Evolutionary conservation across 371 early-diverging fungal species (phyloP).

Genomic region (Mucor saturninus): DNA sequence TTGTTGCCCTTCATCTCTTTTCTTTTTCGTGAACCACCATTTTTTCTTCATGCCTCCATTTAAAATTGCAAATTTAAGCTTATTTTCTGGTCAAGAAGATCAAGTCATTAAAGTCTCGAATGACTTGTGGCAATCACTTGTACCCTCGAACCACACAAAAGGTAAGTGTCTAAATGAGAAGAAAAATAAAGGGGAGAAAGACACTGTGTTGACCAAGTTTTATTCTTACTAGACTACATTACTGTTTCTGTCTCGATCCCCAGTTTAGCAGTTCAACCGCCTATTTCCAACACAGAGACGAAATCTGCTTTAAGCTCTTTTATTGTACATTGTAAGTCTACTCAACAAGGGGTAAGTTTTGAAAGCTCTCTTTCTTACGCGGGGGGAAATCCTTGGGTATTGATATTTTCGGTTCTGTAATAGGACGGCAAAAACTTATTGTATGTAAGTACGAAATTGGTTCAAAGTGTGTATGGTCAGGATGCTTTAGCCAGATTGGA

Average conservation of each 20-base stretch:
- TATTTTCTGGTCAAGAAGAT: slow-evolving; percentile 15
- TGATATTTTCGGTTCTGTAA: background rate
- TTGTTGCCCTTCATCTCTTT: background rate
- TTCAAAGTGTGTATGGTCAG: slow-evolving; percentile 41
- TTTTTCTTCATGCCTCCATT: slow-evolving; percentile 12
- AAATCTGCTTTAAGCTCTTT: slow-evolving; percentile 11
- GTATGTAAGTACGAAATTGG: slow-evolving; percentile 29
- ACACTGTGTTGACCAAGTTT: background rate
- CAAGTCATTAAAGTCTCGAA: slow-evolving; percentile 28
- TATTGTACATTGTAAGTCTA: slow-evolving; percentile 21
- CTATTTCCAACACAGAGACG: background rate
- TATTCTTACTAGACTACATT: slow-evolving; percentile 14
- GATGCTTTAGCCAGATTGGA: slow-evolving; percentile 41
- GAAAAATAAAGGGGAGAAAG: background rate
- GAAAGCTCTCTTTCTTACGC: background rate
- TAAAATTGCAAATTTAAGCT: slow-evolving; percentile 8
- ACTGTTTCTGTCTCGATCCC: slow-evolving; percentile 26
- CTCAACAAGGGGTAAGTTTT: slow-evolving; percentile 22
- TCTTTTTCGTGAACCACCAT: background rate
- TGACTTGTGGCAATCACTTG: slow-evolving; percentile 22
- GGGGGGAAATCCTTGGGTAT: background rate
- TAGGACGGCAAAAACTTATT: slow-evolving; percentile 18
- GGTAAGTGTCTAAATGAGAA: slow-evolving; percentile 7
- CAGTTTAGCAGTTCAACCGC: slow-evolving; percentile 5
- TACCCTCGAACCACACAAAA: slow-evolving; percentile 6